Percentiles rank a stretch among this genome's conserved stretches.
phyloP scores from a whole-genome alignment of 768 basidiomycete species.

The Tricholoma matsutake region DNA sequence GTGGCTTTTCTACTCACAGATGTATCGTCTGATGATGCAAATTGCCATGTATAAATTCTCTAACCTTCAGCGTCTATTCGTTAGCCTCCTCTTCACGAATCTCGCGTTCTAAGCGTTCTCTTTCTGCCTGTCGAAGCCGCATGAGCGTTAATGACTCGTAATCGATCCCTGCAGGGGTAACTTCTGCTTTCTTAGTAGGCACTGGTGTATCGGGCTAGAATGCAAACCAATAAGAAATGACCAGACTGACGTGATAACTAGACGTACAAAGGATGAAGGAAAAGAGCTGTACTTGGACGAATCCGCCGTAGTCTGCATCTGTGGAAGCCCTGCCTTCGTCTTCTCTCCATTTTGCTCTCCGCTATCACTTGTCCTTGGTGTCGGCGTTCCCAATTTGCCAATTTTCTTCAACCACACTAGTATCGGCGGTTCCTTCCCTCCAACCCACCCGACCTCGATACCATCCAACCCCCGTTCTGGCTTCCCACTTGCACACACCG shows the following conservation, averaged over 20 bases:
- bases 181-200: conserved; percentile 17
- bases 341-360: neutral
- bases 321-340: conserved; percentile 21
- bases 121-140: conserved; percentile 78
- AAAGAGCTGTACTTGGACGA: conserved; percentile 57
- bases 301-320: conserved; percentile 25
- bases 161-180: conserved; percentile 47
- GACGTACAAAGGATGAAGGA: conserved; percentile 52
- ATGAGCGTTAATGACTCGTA: conserved; percentile 80
- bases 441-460: conserved; percentile 73
- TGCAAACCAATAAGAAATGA: conserved; percentile 9
- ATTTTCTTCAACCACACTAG: conserved; percentile 70
- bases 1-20: neutral
- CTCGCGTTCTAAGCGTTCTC: conserved; percentile 72
- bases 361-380: neutral
- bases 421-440: conserved; percentile 69
- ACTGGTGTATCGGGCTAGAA: conserved; percentile 28
- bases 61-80: conserved; percentile 19
- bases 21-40: neutral
- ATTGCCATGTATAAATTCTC: neutral
- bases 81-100: conserved; percentile 67
- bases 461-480: conserved; percentile 52
- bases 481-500: conserved; percentile 57
- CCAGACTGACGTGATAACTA: neutral
- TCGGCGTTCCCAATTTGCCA: conserved; percentile 52